Base-by-base conservation (phyloP, 805 yeast species). In the Candida tallmaniae region DNA sequence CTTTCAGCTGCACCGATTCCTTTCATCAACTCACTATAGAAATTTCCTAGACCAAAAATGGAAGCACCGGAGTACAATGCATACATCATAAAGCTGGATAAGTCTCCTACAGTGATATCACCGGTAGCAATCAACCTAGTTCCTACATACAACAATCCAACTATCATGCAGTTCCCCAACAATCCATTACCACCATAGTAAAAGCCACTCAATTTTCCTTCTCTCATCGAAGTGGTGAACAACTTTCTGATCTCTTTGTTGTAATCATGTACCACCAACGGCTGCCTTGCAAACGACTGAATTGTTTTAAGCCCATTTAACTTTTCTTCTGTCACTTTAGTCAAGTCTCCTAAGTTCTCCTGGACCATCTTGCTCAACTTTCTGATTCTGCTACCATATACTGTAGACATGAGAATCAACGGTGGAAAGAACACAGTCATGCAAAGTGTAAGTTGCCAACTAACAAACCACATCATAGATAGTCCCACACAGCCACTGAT, bases 1-100 rank as follows among this genome's bases (percentile, higher is more conserved):
- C 97, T 69, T 32, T 88, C 81, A 0, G 96, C 93, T 0, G 97
- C 97, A 32, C 97, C 97, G 6, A 89, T 84, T 36, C 97, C 97
- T 62, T 90, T 90, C 97, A 90, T 90, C 39, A 90, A 65, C 56
- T 90, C 97, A 2, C 95, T 79, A 54, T 89, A 90, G 54, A 90
- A 90, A 50, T 83, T 84, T 0, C 96, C 90, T 13, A 90, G 56
- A 0, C 97, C 96, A 58, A 84, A 83, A 48, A 89, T 84, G 6
- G 96, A 86, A n/a, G 87, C 70, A 0, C 96, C 97, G 2, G 96
- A 83, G 57, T 85, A 90, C 1, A 86, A 86, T 0, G 97, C 93
- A 60, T 90, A 90, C 93, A 90, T 83, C 80, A 89, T 81, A 57
- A 88, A 90, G 32, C 95, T 83, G 5, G 95, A 82, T 28, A 90